Evolutionary conservation across 805 yeast genomes (phyloP).

Genomic region (Wickerhamia fluorescens): DNA sequence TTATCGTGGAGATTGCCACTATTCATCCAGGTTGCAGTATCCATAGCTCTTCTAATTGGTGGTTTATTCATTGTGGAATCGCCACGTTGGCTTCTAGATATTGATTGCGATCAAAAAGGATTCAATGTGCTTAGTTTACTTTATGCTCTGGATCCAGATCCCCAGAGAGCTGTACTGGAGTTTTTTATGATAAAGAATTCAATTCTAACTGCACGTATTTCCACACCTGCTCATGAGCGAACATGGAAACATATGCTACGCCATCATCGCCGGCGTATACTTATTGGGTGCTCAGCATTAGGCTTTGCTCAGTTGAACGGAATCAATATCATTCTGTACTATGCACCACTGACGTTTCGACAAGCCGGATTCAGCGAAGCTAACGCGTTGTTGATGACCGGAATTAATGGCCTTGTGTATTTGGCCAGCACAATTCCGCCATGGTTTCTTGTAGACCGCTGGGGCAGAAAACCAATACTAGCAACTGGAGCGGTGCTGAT

Average conservation of each 20-base stretch:
- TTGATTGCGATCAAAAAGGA: slow-evolving; percentile 61
- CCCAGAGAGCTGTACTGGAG: slow-evolving; percentile 32
- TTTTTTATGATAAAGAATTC: slow-evolving; percentile 41
- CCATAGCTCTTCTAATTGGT: slow-evolving; percentile 60
- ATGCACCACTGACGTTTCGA: slow-evolving; percentile 50
- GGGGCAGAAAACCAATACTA: slow-evolving; percentile 41
- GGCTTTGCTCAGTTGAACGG: slow-evolving; percentile 46
- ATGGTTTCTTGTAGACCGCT: slow-evolving; percentile 38
- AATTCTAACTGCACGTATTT: slow-evolving; percentile 30
- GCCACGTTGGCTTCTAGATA: slow-evolving; percentile 85
- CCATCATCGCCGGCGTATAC: slow-evolving; percentile 28
- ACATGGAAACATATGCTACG: slow-evolving; percentile 37
- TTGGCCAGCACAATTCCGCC: slow-evolving; percentile 36
- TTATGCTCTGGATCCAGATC: slow-evolving; percentile 23
- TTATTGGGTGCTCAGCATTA: slow-evolving; percentile 36
- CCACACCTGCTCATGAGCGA: slow-evolving; percentile 32
- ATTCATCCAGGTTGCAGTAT: slow-evolving; percentile 69
- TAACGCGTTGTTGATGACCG: slow-evolving; percentile 38
- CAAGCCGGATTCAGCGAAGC: slow-evolving; percentile 38
- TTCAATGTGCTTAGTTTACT: slow-evolving; percentile 32
- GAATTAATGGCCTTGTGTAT: slow-evolving; percentile 34
- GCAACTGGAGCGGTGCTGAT: slow-evolving; percentile 34
- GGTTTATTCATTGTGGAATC: slow-evolving; percentile 77
- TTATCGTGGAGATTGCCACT: slow-evolving; percentile 76
- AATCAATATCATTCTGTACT: slow-evolving; percentile 51